Base-by-base conservation (phyloP, 2,329 filamentous ascomycete species). In the Elsinoe australis region DNA sequence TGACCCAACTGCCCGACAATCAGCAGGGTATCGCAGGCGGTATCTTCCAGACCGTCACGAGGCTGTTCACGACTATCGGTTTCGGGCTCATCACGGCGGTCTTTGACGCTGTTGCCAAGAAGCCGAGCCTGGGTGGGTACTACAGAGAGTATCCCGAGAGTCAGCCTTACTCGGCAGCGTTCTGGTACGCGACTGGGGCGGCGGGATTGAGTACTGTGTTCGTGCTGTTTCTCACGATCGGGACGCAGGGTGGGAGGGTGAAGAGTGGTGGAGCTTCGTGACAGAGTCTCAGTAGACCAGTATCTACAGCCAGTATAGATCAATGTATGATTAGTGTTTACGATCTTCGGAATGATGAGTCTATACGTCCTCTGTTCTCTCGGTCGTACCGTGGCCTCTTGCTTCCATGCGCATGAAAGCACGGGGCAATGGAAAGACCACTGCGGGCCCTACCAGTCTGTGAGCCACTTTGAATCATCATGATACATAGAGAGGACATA, bases 1-100 rank as follows among this genome's bases (percentile, higher is more conserved):
- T 83, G 70, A 79, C 77, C 3, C 77, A 76, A 0, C 72, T 85
- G 46, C 78, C 79, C 0, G 61, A 67, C 1, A 68, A 74, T n/a
- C 76, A 82, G 54, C 79, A 85, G 55, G 79, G 77, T 0, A 72
- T 84, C 10, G 80, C 80, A 0, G 80, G 81, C 4, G 80, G 79
- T 1, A 77, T 86, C 32, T 79, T 85, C 57, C 82, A 84, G 60
- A 83, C 82, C 2, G 70, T 81, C 17, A 76, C 77, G 33, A 74
- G 79, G 49, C 66, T 84, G 3, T 75, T 73, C 41, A 71, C 71
- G 44, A 79, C 79, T 0, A 64, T 82, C 1, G 76, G 78, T 3
- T 71, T 82, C 47, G 79, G 78, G 1, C 71, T 83, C 41, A 72
- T 77, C 2, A 83, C 80, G 0, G 79, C 79, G 0, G 68, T 81